Evolutionary conservation across 108 stramenopile species (phyloP), one percentile per base, ranked within the genome.

Genomic region (Cylindrotheca closterium): DNA sequence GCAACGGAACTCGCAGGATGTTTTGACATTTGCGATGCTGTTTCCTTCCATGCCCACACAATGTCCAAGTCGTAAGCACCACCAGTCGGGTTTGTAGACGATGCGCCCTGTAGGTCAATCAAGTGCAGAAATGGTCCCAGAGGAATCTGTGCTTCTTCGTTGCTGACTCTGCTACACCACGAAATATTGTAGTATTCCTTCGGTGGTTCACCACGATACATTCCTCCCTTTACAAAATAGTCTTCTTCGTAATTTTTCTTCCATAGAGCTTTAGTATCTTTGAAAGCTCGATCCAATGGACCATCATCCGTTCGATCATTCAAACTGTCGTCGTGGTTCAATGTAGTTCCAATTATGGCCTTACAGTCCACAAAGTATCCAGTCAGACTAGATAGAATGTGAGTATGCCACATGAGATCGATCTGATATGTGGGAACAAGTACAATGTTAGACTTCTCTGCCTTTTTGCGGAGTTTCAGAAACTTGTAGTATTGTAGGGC

Each of bases 171-270:
- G 42, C 17, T 25, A 28, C 17, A 25, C 71, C 80, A 82, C 22
- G 1, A n/a, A 19, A 31, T 21, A 42, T 22, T 15, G 34, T 49
- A 81, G 64, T 65, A 87, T 0, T 3, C 63, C 19, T 31, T 8
- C 1, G 86, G 82, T 15, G 86, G 82, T 55, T 81, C 78, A 5
- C 86, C 86, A 18, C 86, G 82, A 59, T 81, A 87, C 86, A 87
- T 81, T n/a, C 77, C 86, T 1, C 80, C 79, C 19, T 4, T n/a
- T 28, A 71, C 70, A 27, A 25, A 25, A 66, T 83, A 87, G 8
- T 68, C 65, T 17, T 47, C 55, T 4, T 61, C 65, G 30, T 83
- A 81, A 17, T 49, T 34, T 29, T 72, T 37, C 30, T 68, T 55
- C 86, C 86, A 87, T 31, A 81, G 29, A 10, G 55, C 30, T 29